Base-by-base conservation (phyloP, 176 grass and related monocot species). In the Phoenix roebelenii region DNA sequence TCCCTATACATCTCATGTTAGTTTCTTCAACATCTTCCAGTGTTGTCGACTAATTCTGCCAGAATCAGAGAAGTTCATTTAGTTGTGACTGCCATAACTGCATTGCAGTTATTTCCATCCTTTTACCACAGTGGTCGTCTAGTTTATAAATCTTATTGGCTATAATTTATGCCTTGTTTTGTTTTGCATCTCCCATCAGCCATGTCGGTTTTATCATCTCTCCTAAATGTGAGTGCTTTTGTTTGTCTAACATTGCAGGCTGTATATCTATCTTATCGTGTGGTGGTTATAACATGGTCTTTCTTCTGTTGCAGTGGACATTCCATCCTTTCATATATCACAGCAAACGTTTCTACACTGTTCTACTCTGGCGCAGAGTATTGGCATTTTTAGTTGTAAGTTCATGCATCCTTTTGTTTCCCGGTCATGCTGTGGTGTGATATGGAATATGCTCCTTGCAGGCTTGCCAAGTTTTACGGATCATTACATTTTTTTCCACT, bases 291-390 rank as follows among this genome's bases (percentile, higher is more conserved):
- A 50, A 63, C 52, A 49, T 5, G 25, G 48, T 60, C 71, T 35
- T 22, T 76, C 32, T 55, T 75, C 52, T 65, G 25, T 24, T 72
- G 57, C 79, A 98, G 93, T 98, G 93, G 93, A 98, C 73, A 64
- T 89, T 98, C 76, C 88, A 98, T 74, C 93, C 93, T 23, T 98
- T 98, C 70, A 23, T 98, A 75, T 98, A 88, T 76, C 81, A 98
- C 78, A 92, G 69, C 79, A 98, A 98, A 58, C 78, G 84, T 26
- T 76, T 89, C 82, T 98, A 89, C 74, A 98, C 93, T 76, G 88
- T 92, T 76, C 82, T 98, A 50, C 58, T 98, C 3, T 98, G 93
- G 93, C 82, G 78, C 52, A 84, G 93, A 60, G 79, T 98, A 23
- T 84, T 98, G 65, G 81, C 93, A 15, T 98, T 83, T 82, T 82